Percentiles rank a stretch among this genome's conserved stretches.
phyloP scores from a whole-genome alignment of 163 green algal species.

The Scenedesmus sp. region DNA sequence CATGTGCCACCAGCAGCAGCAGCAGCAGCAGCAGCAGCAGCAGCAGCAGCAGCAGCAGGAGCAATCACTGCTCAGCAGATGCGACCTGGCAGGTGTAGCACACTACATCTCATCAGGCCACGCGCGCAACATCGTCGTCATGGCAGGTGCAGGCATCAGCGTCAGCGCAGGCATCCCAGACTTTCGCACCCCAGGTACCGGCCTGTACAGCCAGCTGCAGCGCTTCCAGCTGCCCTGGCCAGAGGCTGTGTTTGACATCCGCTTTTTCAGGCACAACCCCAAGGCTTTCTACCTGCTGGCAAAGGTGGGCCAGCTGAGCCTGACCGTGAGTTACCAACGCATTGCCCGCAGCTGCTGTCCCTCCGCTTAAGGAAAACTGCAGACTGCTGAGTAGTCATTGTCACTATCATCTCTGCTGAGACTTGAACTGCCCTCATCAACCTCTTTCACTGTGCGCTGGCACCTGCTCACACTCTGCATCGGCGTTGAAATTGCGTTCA shows the following conservation, averaged over 20 bases:
- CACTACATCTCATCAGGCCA: conserved; percentile 64
- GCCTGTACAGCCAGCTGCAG: conserved; percentile 82
- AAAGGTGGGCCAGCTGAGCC: conserved; percentile 32
- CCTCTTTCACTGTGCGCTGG: neutral
- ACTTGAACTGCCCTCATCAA: too few relatives aligned
- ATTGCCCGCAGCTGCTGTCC: too few relatives aligned
- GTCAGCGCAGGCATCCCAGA: conserved; percentile 91
- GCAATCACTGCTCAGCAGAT: conserved; percentile 52
- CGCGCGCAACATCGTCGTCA: conserved; percentile 75
- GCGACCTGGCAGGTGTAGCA: conserved; percentile 73
- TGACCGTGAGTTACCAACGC: too few relatives aligned
- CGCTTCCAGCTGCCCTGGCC: conserved; percentile 81
- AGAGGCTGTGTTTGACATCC: conserved; percentile 78
- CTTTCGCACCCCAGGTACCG: conserved; percentile 83
- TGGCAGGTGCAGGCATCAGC: conserved; percentile 88
- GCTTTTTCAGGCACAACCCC: conserved; percentile 69
- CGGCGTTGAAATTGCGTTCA: too few relatives aligned
- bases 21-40: conserved; percentile 10
- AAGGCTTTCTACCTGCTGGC: conserved; percentile 56
- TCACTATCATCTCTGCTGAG: too few relatives aligned
- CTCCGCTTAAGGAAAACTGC: too few relatives aligned
- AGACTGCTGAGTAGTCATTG: too few relatives aligned
- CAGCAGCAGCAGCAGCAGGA: conserved; percentile 10
- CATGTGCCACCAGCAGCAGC: neutral
- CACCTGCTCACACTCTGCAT: neutral